These are phyloP conservation scores for Rhizopus arrhizus DNA, from an alignment of 371 early-diverging fungal species.

Conservation along the genomic window DNA sequence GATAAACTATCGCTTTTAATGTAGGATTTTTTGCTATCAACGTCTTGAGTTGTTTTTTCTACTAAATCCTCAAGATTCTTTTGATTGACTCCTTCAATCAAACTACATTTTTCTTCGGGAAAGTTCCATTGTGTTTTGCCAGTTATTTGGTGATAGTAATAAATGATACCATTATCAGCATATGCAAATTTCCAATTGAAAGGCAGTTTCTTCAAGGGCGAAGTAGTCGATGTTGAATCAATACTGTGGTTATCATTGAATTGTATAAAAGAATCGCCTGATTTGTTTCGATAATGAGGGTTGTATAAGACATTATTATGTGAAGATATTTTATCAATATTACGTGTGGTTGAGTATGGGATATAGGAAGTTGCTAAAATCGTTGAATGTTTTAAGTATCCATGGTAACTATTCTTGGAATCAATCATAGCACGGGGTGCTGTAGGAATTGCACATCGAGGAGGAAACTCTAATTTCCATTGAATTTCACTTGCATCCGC, in stretches of 20 bases:
- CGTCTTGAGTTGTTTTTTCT: constrained; percentile 27
- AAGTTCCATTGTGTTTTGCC: constrained; percentile 50
- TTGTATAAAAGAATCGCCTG: neutral
- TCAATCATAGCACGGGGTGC: constrained; percentile 44
- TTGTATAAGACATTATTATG: neutral
- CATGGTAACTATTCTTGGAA: constrained; percentile 28
- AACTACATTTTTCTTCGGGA: constrained; percentile 35
- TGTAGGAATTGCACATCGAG: constrained; percentile 32
- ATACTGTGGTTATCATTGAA: constrained; percentile 1
- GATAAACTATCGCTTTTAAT: constrained; percentile 2
- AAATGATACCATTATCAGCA: constrained; percentile 34
- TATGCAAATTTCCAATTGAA: constrained; percentile 44
- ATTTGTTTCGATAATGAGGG: neutral
- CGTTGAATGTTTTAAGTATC: constrained; percentile 17
- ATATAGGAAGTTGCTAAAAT: neutral
- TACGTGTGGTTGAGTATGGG: neutral
- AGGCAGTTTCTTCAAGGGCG: constrained; percentile 20
- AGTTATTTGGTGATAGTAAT: constrained; percentile 47
- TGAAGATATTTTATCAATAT: neutral
- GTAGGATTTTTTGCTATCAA: constrained; percentile 19
- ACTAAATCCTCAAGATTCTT: constrained; percentile 31
- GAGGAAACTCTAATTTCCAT: constrained; percentile 28
- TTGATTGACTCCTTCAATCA: constrained; percentile 44
- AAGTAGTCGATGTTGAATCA: neutral
- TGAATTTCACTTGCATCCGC: constrained; percentile 23